Evolutionary conservation across 2,329 filamentous ascomycete genomes (phyloP), one percentile per base, ranked within the genome.

Genomic region (Botrytis pseudocinerea): DNA sequence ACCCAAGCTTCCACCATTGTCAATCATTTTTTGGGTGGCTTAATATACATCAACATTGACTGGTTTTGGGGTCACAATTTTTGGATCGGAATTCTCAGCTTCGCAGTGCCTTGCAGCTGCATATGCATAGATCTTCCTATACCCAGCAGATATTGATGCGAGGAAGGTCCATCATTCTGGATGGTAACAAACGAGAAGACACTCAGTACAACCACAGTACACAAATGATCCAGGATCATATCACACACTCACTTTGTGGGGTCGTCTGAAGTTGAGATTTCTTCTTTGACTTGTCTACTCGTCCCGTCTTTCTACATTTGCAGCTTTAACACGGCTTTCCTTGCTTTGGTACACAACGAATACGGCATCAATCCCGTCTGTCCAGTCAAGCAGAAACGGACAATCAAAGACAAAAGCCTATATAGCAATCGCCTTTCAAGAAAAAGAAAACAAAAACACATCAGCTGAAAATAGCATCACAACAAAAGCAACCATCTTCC

Each of bases 81-180:
- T 54, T 54, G 22, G 46, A 28, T n/a, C 25, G n/a, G 18, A 28
- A 40, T 40, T 60, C 66, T 42, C 71, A 70, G 28, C 71, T 69
- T 69, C 57, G 42, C n/a, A 4, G 42, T 68, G 18, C 64, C 57
- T 46, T 70, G 71, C 59, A 65, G 62, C 22, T 57, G 64, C 42
- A 71, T 54, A 72, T 54, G 48, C 62, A 60, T 57, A 68, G 64
- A 68, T 68, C 65, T 68, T 68, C 65, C 64, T 57, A n/a, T 68
- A n/a, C 64, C 64, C 32, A 62, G 46, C 64, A 68, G 35, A 68
- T 68, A 57, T 38, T 14, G 9, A 72, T 68, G 70, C 48, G n/a
- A 59, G 62, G 51, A 62, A 59, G 48, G 51, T 42, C 61, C 65
- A 46, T 66, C 42, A 25, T 35, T 44, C 57, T n/a, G 54, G 16